Evolutionary conservation across 2,329 filamentous ascomycete genomes (phyloP).

Genomic region (Aspergillus caelatus): DNA sequence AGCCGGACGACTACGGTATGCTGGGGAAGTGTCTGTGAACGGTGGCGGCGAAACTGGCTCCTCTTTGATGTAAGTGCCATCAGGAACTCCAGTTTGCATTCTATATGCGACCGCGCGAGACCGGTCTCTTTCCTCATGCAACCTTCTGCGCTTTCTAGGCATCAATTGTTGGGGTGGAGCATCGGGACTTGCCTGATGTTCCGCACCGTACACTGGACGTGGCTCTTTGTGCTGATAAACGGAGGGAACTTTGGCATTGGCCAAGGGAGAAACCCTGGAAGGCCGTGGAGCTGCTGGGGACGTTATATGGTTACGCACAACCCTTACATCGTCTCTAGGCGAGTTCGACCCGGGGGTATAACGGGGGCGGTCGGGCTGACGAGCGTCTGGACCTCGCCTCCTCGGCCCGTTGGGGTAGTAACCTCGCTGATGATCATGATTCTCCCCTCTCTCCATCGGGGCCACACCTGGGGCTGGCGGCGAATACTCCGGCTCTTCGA

Average conservation of each 20-base stretch:
- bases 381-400: slow-evolving; percentile 42
- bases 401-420: slow-evolving; percentile 35
- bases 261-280: slow-evolving; percentile 65
- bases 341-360: slow-evolving; percentile 43
- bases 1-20: slow-evolving; percentile 37
- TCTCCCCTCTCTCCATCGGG: slow-evolving; percentile 32
- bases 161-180: slow-evolving; percentile 45
- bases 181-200: slow-evolving; percentile 48
- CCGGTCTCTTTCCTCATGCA: slow-evolving; percentile 42
- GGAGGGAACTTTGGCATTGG: slow-evolving; percentile 54
- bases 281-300: slow-evolving; percentile 76
- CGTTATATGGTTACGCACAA: slow-evolving; percentile 73
- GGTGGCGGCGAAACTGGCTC: slow-evolving; percentile 65
- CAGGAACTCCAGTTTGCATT: slow-evolving; percentile 39
- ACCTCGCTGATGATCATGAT: slow-evolving; percentile 27
- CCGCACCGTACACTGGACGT: slow-evolving; percentile 39
- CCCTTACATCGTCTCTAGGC: slow-evolving; percentile 55
- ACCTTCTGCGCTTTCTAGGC: slow-evolving; percentile 56
- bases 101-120: slow-evolving; percentile 36
- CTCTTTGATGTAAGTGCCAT: slow-evolving; percentile 61
- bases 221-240: slow-evolving; percentile 60
- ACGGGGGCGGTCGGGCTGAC: slow-evolving; percentile 44
- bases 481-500: slow-evolving; percentile 53
- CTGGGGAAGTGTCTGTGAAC: slow-evolving; percentile 49
- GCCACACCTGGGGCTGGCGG: slow-evolving; percentile 47